These are phyloP conservation scores for Deuterostichococcus epilithicus DNA, from an alignment of 139 green algal genomes.

Conservation along the genomic window DNA sequence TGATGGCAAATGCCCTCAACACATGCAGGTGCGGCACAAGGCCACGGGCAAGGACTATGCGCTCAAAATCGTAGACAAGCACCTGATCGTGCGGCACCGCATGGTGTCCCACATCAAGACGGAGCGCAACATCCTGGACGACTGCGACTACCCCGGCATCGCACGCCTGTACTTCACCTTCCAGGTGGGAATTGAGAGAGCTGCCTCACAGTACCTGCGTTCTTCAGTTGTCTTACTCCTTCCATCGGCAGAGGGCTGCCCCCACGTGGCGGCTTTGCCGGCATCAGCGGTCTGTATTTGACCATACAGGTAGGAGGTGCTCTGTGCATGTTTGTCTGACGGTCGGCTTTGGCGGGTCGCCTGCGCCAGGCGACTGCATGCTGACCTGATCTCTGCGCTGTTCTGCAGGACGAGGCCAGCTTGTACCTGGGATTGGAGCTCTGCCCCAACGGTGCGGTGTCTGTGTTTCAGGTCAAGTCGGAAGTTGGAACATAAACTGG, in stretches of 20 bases:
- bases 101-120: conserved; percentile 44
- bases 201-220: too few relatives aligned
- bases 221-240: too few relatives aligned
- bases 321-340: too few relatives aligned
- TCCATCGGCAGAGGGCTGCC: too few relatives aligned
- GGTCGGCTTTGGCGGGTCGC: too few relatives aligned
- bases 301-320: too few relatives aligned
- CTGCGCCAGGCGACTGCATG: too few relatives aligned
- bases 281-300: too few relatives aligned
- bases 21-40: not conserved
- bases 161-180: conserved; percentile 70
- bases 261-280: too few relatives aligned
- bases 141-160: conserved; percentile 49
- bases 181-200: too few relatives aligned
- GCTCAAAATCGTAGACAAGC: conserved; percentile 71
- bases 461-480: not conserved
- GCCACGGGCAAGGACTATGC: conserved; percentile 41
- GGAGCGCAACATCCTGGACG: conserved; percentile 57
- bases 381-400: too few relatives aligned
- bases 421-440: conserved; percentile 51
- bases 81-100: conserved; percentile 62
- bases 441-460: conserved; percentile 29
- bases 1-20: too few relatives aligned
- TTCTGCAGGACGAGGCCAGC: conserved; percentile 25
- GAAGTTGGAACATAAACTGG: not conserved